Base-by-base conservation (phyloP, 1,284 basidiomycete species). In the Quambalaria eucalypti region DNA sequence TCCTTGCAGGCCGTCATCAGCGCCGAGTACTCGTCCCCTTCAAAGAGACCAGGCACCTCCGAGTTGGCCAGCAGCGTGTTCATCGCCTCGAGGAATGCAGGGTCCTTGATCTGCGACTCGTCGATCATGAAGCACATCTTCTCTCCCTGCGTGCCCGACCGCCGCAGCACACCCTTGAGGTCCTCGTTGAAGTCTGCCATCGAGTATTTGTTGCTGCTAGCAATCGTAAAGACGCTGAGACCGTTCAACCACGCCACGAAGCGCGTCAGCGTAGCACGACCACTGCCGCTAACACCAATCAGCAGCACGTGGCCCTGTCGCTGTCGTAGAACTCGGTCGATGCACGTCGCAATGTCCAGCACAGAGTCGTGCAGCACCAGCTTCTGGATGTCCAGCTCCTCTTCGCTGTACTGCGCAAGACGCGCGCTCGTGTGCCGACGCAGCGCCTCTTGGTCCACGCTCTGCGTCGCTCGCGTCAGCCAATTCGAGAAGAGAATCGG, bases 161-260 rank as follows among this genome's bases (percentile, higher is more conserved):
- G 85, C 36, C 92, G 87, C 29, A 99, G 84, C 1, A 99, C 90
- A 0, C 85, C 87, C 28, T 95, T 85, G 47, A 99, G 81, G 74
- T 99, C 95, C 62, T 98, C 93, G 68, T 98, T 95, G 70, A 99
- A 99, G 77, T 98, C 91, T 28, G 92, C 91, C 23, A 89, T 91
- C 0, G 90, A 95, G 76, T 99, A 99, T 76, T 90, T 92, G 80
- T 97, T 97, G 23, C 91, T 95, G 2, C 96, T 92, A 74, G 96
- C 95, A 81, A 99, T 93, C 74, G 93, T 90, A 82, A 95, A 99
- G 64, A 99, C 92, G 74, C 88, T 92, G 46, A 99, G 80, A 42
- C 95, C 95, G 68, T 98, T 96, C 85, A 99, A 91, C 95, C 95
- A 99, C 0, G 95, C 95, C 40, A 98, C 95, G 76, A 99, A 99